Evolutionary conservation across 164 flowering plant species (phyloP), one percentile per base, ranked within the genome.

Genomic region (Magnolia officinalis): DNA sequence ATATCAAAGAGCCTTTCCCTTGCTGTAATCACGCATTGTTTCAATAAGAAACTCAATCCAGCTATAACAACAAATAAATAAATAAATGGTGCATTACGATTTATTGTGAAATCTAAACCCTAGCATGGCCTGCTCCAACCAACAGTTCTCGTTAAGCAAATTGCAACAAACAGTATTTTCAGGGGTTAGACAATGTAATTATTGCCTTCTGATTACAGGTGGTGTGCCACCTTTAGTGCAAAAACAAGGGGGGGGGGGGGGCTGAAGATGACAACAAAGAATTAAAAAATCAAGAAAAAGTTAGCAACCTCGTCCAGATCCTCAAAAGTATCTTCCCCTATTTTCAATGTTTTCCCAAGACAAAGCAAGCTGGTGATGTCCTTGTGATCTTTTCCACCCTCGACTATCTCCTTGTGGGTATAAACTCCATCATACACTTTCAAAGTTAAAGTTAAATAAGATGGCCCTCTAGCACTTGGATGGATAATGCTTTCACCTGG

Each of bases 281-380:
- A 29, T 11, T 29, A 68, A 68, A 37, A 49, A 64, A 64, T 45
- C 50, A 45, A 13, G 49, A 45, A 52, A 59, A 9, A 20, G 52
- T 9, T 16, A 63, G 24, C 29, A 79, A 83, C 86, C 97, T 94
- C 99, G 82, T 96, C 99, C 74, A 96, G 83, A 86, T 94, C 98
- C 83, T 94, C 98, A 82, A 92, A 96, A 26, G 96, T 89, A 76
- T 96, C 97, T 61, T 94, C 98, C 80, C 95, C 97, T 72, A 96
- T 94, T 84, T 88, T 96, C 77, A 92, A 74, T 45, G 91, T 92
- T 83, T 94, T 96, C 59, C 98, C 98, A 24, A 96, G 87, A 18
- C 93, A 89, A 82, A 94, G 92, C 76, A 92, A 83, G 88, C 98
- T 90, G n/a, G 93, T 90, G 21, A 96, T 90, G 78, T 96, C 98